Conservation (phyloP, 2,329 filamentous ascomycete genomes). For the Pyricularia sp. region DNA sequence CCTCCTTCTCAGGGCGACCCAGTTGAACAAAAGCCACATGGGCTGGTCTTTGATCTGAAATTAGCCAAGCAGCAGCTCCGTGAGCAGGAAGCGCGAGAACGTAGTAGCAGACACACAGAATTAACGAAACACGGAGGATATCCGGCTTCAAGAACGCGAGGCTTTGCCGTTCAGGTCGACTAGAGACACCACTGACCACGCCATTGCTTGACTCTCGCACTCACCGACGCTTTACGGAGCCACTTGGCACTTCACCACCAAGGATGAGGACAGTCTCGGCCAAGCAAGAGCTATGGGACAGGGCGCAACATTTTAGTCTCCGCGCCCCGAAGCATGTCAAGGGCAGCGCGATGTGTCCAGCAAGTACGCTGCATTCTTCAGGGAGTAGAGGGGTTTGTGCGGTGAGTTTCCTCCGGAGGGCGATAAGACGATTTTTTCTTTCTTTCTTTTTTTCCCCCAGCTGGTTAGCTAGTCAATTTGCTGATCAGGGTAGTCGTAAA, state of each 20-base stretch:
- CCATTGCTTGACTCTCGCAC: background rate
- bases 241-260: background rate
- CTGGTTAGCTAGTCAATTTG: too few species aligned
- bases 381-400: slow-evolving; percentile 37
- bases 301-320: slow-evolving; percentile 27
- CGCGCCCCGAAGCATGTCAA: slow-evolving; percentile 37
- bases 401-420: slow-evolving; percentile 8
- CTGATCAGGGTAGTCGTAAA: background rate
- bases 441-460: too few species aligned
- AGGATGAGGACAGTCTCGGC: background rate
- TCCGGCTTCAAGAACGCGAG: background rate
- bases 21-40: background rate
- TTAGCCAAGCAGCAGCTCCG: background rate
- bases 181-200: background rate
- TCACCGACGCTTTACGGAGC: background rate
- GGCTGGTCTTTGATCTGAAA: background rate
- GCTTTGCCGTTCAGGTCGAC: background rate
- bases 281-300: background rate
- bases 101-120: background rate
- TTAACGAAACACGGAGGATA: background rate
- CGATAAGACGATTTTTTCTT: background rate
- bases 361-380: slow-evolving; percentile 29
- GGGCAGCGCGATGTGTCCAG: slow-evolving; percentile 37
- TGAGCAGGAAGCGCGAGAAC: background rate
- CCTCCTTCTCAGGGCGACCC: background rate